Evolutionary conservation across 148 eudicot genomes (phyloP).

Genomic region (Fagopyrum esculentum): DNA sequence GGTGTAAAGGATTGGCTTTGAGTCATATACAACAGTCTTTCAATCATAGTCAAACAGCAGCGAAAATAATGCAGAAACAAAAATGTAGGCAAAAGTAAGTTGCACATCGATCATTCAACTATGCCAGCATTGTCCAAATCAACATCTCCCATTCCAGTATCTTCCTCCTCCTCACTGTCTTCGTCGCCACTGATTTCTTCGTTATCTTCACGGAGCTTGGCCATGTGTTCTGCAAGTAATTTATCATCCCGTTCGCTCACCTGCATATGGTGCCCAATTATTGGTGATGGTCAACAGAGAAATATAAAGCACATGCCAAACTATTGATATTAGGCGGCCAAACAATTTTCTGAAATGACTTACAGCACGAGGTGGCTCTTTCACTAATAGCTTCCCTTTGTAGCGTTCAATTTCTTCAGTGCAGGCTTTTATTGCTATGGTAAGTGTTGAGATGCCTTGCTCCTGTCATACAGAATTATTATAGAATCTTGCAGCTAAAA

Average conservation of each 20-base stretch:
- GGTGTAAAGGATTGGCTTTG: background rate
- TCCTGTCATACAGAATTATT: conserved; percentile 38
- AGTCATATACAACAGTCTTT: background rate
- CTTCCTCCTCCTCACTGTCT: conserved; percentile 73
- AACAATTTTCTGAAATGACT: conserved; percentile 13
- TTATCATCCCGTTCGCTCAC: conserved; percentile 89
- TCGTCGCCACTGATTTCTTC: conserved; percentile 70
- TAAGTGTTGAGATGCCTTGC: conserved; percentile 79
- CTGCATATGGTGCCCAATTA: conserved; percentile 21
- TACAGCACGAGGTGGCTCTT: conserved; percentile 90
- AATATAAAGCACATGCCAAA: no score
- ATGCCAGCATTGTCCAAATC: conserved; percentile 52
- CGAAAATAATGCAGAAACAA: background rate
- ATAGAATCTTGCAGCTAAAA: background rate
- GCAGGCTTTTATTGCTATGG: conserved; percentile 71
- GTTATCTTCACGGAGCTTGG: conserved; percentile 38
- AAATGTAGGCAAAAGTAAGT: background rate
- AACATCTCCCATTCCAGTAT: conserved; percentile 78
- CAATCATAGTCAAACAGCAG: background rate
- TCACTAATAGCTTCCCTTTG: conserved; percentile 77
- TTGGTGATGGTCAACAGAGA: background rate
- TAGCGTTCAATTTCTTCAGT: conserved; percentile 63
- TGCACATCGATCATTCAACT: conserved; percentile 15
- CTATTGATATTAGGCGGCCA: no score
- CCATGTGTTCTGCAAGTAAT: conserved; percentile 54